phyloP scores from a whole-genome alignment of 1,284 basidiomycete species.

The Schizopora paradoxa region DNA sequence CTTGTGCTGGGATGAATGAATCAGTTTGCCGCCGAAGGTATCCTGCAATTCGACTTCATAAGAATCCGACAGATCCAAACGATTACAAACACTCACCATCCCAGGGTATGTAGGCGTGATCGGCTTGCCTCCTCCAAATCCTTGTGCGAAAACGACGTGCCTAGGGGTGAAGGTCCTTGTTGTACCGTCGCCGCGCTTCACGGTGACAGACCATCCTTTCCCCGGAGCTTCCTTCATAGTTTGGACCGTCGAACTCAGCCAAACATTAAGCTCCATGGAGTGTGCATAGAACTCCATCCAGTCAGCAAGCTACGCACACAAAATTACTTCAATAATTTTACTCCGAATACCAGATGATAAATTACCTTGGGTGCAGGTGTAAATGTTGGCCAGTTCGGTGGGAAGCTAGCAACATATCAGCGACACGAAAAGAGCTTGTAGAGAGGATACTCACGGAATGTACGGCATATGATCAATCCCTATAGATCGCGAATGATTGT shows the following conservation, averaged over 20 bases:
- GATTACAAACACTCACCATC: slow-evolving; percentile 20
- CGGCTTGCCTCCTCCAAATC: slow-evolving; percentile 46
- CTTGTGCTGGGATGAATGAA: slow-evolving; percentile 38
- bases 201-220: slow-evolving; percentile 47
- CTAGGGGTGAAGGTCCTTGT: slow-evolving; percentile 45
- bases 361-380: slow-evolving; percentile 48
- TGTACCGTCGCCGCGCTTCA: slow-evolving; percentile 37
- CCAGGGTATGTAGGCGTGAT: slow-evolving; percentile 44
- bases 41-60: slow-evolving; percentile 27
- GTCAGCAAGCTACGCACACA: slow-evolving; percentile 45
- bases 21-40: slow-evolving; percentile 36
- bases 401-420: slow-evolving; percentile 26
- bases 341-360: slow-evolving; percentile 17
- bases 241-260: slow-evolving; percentile 50
- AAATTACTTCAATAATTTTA: not conserved
- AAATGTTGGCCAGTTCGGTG: slow-evolving; percentile 36
- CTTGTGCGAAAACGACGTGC: slow-evolving; percentile 57
- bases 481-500: too few relatives aligned
- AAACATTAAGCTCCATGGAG: slow-evolving; percentile 58
- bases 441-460: slow-evolving; percentile 40
- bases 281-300: slow-evolving; percentile 67
- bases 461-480: slow-evolving; percentile 58
- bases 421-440: slow-evolving; percentile 13
- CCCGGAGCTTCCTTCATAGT: slow-evolving; percentile 34
- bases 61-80: not conserved